These are phyloP conservation scores for Solanum arcanum DNA, from an alignment of 257 asterid genomes.

Conservation along the genomic window DNA sequence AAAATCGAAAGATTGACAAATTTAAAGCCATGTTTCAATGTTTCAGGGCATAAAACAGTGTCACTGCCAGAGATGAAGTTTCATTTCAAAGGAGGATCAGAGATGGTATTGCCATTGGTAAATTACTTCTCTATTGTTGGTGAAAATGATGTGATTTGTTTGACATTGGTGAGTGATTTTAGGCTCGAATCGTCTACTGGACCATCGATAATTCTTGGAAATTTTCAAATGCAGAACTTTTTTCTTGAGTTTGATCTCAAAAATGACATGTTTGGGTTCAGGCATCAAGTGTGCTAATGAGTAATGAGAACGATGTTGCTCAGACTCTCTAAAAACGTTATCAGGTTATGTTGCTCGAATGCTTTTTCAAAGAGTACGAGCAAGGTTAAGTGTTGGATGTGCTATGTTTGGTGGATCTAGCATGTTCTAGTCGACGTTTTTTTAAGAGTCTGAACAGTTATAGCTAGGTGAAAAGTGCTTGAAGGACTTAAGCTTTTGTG, in stretches of 20 bases:
- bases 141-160: slow-evolving; percentile 30
- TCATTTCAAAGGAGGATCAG: slow-evolving; percentile 73
- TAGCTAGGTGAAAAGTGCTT: neutral
- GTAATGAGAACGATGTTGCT: slow-evolving; percentile 6
- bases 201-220: slow-evolving; percentile 76
- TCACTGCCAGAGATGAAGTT: slow-evolving; percentile 49
- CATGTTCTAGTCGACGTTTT: neutral
- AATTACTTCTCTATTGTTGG: slow-evolving; percentile 48
- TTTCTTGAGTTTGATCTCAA: slow-evolving; percentile 66
- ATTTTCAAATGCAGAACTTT: slow-evolving; percentile 72
- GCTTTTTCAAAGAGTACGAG: neutral
- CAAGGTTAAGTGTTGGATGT: neutral
- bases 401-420: neutral
- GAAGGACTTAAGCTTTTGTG: neutral
- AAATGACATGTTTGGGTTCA: slow-evolving; percentile 68
- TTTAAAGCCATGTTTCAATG: slow-evolving; percentile 61
- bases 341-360: neutral
- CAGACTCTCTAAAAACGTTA: neutral
- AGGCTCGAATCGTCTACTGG: slow-evolving; percentile 34
- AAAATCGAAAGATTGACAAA: slow-evolving; percentile 41
- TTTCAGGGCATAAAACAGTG: slow-evolving; percentile 23
- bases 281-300: slow-evolving; percentile 41
- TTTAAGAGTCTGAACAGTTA: neutral
- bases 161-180: slow-evolving; percentile 43
- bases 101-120: slow-evolving; percentile 55